These are phyloP conservation scores for Amanita thiersii DNA, from an alignment of 768 basidiomycete species.

Conservation along the genomic window DNA sequence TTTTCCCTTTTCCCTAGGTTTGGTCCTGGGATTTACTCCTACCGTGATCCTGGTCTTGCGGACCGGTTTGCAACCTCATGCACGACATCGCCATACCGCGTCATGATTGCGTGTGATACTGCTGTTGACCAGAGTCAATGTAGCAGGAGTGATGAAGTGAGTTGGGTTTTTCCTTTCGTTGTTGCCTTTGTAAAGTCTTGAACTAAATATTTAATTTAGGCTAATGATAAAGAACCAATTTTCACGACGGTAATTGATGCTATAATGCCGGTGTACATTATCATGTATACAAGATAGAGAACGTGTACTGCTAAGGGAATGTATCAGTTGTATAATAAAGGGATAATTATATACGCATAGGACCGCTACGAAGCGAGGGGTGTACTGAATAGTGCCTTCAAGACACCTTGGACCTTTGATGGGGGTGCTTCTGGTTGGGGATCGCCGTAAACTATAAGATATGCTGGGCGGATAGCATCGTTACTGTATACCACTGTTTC, in stretches of 20 bases:
- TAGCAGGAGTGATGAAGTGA: constrained; percentile 19
- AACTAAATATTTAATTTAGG: constrained; percentile 23
- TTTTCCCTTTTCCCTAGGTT: too few relatives aligned
- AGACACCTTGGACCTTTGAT: constrained; percentile 24
- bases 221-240: constrained; percentile 39
- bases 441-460: constrained; percentile 53
- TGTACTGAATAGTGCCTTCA: constrained; percentile 38
- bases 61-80: constrained; percentile 60
- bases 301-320: constrained; percentile 4
- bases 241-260: constrained; percentile 48
- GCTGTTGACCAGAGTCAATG: constrained; percentile 29
- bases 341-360: constrained; percentile 9
- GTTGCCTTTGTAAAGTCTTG: neutral
- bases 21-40: constrained; percentile 58
- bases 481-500: constrained; percentile 63
- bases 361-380: constrained; percentile 32
- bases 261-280: constrained; percentile 48
- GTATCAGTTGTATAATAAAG: constrained; percentile 5
- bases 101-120: constrained; percentile 54
- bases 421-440: constrained; percentile 15
- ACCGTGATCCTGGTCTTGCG: constrained; percentile 48
- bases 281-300: constrained; percentile 44
- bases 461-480: constrained; percentile 61
- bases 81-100: constrained; percentile 57
- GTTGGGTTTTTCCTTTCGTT: constrained; percentile 11